These are phyloP conservation scores for Saccharomyces pastorianus DNA, from an alignment of 1,139 yeast species.

Conservation along the genomic window DNA sequence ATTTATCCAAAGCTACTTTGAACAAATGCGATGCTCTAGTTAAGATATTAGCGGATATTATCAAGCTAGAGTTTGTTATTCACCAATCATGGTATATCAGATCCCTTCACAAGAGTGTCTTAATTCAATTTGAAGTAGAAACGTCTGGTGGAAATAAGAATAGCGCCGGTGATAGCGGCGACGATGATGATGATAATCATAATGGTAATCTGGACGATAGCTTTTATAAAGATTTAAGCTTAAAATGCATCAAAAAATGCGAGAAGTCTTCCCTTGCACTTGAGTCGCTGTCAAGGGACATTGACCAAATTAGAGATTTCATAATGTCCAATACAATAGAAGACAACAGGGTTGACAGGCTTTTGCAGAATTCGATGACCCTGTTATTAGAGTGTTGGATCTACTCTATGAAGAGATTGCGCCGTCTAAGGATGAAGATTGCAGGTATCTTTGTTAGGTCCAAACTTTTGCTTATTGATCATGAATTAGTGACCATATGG, in stretches of 20 bases:
- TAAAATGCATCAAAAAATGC: conserved; percentile 22
- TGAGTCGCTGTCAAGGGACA: conserved; percentile 13
- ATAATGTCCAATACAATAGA: conserved; percentile 4
- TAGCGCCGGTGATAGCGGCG: conserved; percentile 2
- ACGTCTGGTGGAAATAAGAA: conserved; percentile 1
- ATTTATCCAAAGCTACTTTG: neutral
- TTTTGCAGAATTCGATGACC: conserved; percentile 19
- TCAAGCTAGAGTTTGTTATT: conserved; percentile 17
- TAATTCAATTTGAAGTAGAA: conserved; percentile 18
- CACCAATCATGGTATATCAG: conserved; percentile 22
- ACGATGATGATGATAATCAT: conserved; percentile 1
- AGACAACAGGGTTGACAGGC: conserved; percentile 4
- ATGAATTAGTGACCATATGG: conserved; percentile 16
- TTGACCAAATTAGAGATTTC: conserved; percentile 12
- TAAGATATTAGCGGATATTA: conserved; percentile 15
- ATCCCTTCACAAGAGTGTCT: conserved; percentile 16
- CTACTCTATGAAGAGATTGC: conserved; percentile 15
- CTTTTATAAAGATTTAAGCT: conserved; percentile 20
- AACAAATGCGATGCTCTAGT: conserved; percentile 2
- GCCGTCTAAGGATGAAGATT: conserved; percentile 15
- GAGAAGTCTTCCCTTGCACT: conserved; percentile 22
- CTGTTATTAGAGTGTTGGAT: conserved; percentile 24
- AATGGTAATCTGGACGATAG: conserved; percentile 7
- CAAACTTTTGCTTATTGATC: conserved; percentile 22
- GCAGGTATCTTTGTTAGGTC: conserved; percentile 22